Base-by-base conservation (phyloP, 1,139 yeast genomes). In the Pneumocystis wakefieldiae region DNA sequence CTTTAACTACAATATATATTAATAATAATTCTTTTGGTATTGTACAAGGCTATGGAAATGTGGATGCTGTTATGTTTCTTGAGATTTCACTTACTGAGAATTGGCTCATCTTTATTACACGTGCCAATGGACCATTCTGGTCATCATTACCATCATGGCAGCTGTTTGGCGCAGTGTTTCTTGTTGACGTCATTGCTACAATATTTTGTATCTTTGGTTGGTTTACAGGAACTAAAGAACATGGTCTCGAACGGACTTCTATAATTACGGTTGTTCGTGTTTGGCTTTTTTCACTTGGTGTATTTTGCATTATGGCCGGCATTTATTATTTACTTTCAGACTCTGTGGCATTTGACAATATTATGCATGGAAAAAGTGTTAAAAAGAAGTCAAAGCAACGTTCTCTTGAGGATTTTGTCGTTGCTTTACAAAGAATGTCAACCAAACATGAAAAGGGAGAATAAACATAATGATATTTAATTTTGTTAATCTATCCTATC, bases 351-450 rank as follows among this genome's bases (percentile, higher is more conserved):
- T 91, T 90, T 76, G 97, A 91, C 81, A 83, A 90, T 80, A 77
- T 88, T 77, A 88, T 92, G 89, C 89, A 91, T 83, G 96, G 97
- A 78, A 83, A 85, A 78, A 80, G 85, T 75, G 73, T 79, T 68
- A 84, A 84, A 81, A 84, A 83, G 72, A 76, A 79, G 74, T 81
- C 82, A 67, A 83, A 86, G 77, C 77, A 76, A 70, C 87, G 96
- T 83, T 83, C 94, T 67, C 78, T 90, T 70, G 97, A 90, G 82
- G 97, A 90, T 80, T 90, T 90, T 83, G 83, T 90, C 77, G 89
- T 88, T 73, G 89, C 55, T 48, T 48, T 48, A 48, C 55, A 48
- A n/a, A 48, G 55, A 24, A 48, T 48, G 55, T 48, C 55, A 24
- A 48, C 55, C 24, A 48, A 48, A 4, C 55, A 48, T 48, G 55